Percentiles rank a stretch among this genome's conserved stretches.
Evolutionary conservation across 202 grass and related monocot genomes (phyloP).

Genomic region (Schoenoplectus tabernaemontani): DNA sequence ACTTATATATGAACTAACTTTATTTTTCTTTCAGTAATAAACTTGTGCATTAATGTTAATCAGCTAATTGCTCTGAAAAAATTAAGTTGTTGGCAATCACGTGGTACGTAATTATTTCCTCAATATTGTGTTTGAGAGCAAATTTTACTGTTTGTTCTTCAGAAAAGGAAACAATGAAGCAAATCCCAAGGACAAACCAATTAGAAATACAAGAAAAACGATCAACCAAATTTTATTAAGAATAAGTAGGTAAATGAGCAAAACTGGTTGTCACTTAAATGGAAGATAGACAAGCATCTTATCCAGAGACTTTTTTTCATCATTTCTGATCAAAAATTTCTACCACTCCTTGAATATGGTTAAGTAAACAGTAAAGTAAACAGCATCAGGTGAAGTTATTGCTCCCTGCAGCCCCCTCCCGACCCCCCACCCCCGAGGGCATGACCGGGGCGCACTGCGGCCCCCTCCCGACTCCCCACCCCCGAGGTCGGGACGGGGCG

Average conservation of each 20-base stretch:
- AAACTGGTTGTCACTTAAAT: background rate
- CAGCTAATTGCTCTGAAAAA: background rate
- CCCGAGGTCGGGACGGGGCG: too few species aligned
- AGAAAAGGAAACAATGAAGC: background rate
- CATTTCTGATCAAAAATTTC: background rate
- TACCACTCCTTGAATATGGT: background rate
- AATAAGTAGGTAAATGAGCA: too few species aligned
- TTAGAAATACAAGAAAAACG: background rate
- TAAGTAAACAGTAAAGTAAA: too few species aligned
- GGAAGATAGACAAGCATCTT: background rate
- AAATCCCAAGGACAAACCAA: background rate
- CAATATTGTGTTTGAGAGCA: background rate
- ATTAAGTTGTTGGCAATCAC: background rate
- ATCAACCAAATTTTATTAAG: background rate
- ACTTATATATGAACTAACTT: background rate
- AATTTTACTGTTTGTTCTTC: background rate
- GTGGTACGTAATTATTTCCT: background rate
- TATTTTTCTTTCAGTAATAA: background rate
- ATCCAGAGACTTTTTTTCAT: background rate
- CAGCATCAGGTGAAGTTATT: background rate
- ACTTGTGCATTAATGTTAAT: background rate
- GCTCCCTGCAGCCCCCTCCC: too few species aligned
- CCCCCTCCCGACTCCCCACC: too few species aligned
- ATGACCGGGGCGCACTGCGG: too few species aligned
- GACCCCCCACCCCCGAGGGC: too few species aligned